phyloP scores from a whole-genome alignment of 257 asterid species.

The Craterostigma plantagineum region DNA sequence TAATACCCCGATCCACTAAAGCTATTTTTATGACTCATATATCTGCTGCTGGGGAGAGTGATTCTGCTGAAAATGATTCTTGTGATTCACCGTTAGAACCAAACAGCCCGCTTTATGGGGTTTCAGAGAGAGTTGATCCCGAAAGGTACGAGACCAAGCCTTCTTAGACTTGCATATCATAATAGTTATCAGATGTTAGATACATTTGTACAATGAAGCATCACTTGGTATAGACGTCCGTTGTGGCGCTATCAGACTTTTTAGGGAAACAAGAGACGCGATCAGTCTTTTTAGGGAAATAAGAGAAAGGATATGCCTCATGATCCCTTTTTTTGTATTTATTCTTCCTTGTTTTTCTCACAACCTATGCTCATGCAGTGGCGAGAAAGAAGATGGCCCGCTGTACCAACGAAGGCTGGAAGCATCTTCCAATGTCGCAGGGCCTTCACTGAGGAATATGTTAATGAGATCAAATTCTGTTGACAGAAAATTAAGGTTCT shows the following conservation, averaged over 20 bases:
- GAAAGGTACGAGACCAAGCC: slow-evolving; percentile 37
- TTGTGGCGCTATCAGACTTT: background rate
- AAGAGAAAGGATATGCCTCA: slow-evolving; percentile 1
- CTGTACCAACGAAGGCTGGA: slow-evolving; percentile 58
- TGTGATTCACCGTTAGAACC: slow-evolving; percentile 99
- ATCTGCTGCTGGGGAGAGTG: slow-evolving; percentile 95
- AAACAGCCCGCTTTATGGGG: slow-evolving; percentile 87
- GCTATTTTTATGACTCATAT: slow-evolving; percentile 78
- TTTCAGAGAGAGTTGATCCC: slow-evolving; percentile 59
- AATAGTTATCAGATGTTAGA: too few species aligned
- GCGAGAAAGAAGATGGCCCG: slow-evolving; percentile 68
- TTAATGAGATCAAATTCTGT: slow-evolving; percentile 73
- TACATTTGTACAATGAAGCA: too few species aligned
- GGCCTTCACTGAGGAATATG: slow-evolving; percentile 72
- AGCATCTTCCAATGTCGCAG: slow-evolving; percentile 58
- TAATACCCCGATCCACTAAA: slow-evolving; percentile 64
- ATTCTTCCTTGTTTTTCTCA: slow-evolving; percentile 8
- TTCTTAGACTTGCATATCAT: slow-evolving; percentile 2
- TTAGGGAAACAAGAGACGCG: too few species aligned
- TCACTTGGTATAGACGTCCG: too few species aligned
- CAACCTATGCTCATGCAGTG: slow-evolving; percentile 24
- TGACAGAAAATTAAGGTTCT: slow-evolving; percentile 68
- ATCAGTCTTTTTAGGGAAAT: slow-evolving; percentile 5
- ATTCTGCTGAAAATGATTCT: slow-evolving; percentile 98
- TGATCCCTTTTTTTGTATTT: slow-evolving; percentile 4